Evolutionary conservation across 495 filamentous ascomycete genomes (phyloP).

Genomic region (Podospora pseudopauciseta): DNA sequence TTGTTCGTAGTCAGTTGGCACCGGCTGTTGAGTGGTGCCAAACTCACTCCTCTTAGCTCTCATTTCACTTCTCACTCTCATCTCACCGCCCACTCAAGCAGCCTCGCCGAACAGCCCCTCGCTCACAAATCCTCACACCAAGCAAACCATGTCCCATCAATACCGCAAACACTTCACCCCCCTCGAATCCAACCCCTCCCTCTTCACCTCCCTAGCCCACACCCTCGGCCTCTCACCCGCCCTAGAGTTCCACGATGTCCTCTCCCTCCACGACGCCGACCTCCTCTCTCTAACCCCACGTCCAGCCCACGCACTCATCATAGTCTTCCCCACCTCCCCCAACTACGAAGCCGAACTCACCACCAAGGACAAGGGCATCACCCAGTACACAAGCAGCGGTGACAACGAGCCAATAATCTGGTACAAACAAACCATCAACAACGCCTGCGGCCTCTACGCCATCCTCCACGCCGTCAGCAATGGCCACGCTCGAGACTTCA

Average conservation of each 20-base stretch:
- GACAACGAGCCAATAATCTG: slow-evolving; percentile 4
- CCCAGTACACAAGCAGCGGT: neutral
- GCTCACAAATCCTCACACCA: too few relatives aligned
- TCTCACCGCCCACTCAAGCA: too few relatives aligned
- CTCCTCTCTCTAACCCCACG: slow-evolving; percentile 53
- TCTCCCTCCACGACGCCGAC: slow-evolving; percentile 61
- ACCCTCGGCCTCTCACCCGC: slow-evolving; percentile 57
- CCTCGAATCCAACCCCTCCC: slow-evolving; percentile 37
- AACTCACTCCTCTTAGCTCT: too few relatives aligned
- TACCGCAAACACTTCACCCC: slow-evolving; percentile 32
- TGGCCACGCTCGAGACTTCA: neutral
- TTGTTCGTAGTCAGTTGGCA: too few relatives aligned
- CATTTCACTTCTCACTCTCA: too few relatives aligned
- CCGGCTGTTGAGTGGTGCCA: too few relatives aligned
- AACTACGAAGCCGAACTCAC: slow-evolving; percentile 45
- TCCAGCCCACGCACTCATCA: slow-evolving; percentile 63
- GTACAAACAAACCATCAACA: slow-evolving; percentile 15
- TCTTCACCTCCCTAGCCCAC: slow-evolving; percentile 48
- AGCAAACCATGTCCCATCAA: neutral
- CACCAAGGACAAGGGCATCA: neutral
- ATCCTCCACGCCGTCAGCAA: slow-evolving; percentile 13
- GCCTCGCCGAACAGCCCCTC: too few relatives aligned
- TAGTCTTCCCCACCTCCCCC: slow-evolving; percentile 62
- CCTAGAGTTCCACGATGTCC: slow-evolving; percentile 67
- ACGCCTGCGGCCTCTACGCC: slow-evolving; percentile 13